Percentiles rank a stretch among this genome's conserved stretches.
Conservation (phyloP, 75 land plant species). For the Picea sitchensis region DNA sequence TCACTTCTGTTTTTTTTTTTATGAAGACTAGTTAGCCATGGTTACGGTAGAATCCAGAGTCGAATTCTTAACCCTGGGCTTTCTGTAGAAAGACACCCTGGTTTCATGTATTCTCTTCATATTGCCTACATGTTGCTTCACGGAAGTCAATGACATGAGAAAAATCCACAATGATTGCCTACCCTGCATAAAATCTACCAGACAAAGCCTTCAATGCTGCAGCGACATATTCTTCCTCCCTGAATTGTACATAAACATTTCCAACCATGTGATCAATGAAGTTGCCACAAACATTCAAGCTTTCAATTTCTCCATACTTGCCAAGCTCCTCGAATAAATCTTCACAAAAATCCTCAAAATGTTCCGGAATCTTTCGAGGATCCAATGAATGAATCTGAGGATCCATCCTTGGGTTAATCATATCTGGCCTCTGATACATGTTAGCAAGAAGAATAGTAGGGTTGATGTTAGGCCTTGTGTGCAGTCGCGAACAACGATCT, state of each 20-base stretch:
- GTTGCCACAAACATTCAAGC: constrained; percentile 68
- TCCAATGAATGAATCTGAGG: constrained; percentile 62
- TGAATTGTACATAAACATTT: constrained; percentile 71
- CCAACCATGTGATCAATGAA: constrained; percentile 76
- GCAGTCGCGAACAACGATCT: constrained; percentile 66
- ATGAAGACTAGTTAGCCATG: too few species aligned
- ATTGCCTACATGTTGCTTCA: constrained; percentile 56
- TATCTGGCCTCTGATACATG: constrained; percentile 77
- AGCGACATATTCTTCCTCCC: constrained; percentile 66
- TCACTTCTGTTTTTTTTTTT: too few species aligned
- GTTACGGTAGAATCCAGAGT: too few species aligned
- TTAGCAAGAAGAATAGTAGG: constrained; percentile 53
- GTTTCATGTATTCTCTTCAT: too few species aligned
- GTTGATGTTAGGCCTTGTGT: constrained; percentile 49
- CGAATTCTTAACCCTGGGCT: too few species aligned
- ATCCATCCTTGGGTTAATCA: constrained; percentile 68
- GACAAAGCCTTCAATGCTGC: constrained; percentile 45
- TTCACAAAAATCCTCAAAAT: constrained; percentile 81
- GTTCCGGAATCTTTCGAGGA: constrained; percentile 64
- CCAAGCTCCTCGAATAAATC: constrained; percentile 70
- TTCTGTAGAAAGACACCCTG: too few species aligned
- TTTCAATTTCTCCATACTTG: constrained; percentile 72
- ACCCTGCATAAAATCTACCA: constrained; percentile 73
- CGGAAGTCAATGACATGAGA: constrained; percentile 84
- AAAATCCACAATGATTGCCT: constrained; percentile 80